Evolutionary conservation across 768 basidiomycete genomes (phyloP), one percentile per base, ranked within the genome.

Genomic region (Boletus pseudopeckii): DNA sequence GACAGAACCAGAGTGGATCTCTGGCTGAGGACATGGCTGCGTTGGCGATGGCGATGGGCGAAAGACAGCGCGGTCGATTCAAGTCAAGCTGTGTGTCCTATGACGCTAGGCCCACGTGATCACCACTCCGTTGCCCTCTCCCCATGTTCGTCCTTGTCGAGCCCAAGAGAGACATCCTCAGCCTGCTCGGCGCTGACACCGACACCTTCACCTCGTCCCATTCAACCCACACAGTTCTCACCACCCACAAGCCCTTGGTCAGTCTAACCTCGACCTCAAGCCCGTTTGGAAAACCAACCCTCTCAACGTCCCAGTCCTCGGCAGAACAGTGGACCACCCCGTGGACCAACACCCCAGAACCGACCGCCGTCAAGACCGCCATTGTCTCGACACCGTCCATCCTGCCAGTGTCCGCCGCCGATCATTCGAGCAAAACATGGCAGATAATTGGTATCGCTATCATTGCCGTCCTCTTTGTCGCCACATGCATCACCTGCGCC

Each of bases 1-100:
- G 87, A 59, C 89, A 91, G 62, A 75, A 90, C 89, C 89, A 92
- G 62, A 89, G 66, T 5, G 87, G 83, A 57, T 87, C 85, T 69
- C 86, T 76, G 20, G 78, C 24, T 26, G 24, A 75, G 14, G 89
- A 84, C 88, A 90, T 44, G 37, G 20, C 18, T 11, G 18, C 48
- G 52, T 43, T 24, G 60, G 8, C 18, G 53, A 48, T 33, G 62
- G 50, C 15, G 55, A 55, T 46, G 43, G 45, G 38, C 15, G 7
- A 26, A 26, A 26, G 24, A 26, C 24, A 26, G 28, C 22, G n/a
- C n/a, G n/a, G n/a, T n/a, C n/a, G n/a, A n/a, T n/a, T n/a, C n/a
- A n/a, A n/a, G n/a, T n/a, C n/a, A n/a, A n/a, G 26, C 17, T 43
- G 26, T 1, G 28, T 4, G 26, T 26, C 26, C 26, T 28, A 30